Evolutionary conservation across 139 green algal species (phyloP).

Genomic region (Limnomonas spitsbergensis): DNA sequence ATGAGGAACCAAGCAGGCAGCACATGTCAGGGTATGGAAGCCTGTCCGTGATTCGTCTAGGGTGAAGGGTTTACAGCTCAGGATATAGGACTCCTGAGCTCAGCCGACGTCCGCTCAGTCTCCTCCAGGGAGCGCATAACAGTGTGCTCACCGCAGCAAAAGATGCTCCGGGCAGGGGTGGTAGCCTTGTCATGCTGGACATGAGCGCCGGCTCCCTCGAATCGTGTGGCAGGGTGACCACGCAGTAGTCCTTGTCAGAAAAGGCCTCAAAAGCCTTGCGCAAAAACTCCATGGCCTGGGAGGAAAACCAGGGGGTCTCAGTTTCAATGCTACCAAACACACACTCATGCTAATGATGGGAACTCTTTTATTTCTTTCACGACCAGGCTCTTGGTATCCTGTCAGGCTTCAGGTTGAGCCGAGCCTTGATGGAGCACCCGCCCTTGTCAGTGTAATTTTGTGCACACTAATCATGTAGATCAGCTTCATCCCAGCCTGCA

Average conservation of each 20-base stretch:
- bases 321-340: too few species aligned
- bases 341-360: neutral
- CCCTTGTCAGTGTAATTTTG: too few species aligned
- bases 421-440: neutral
- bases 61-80: too few species aligned
- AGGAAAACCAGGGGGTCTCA: too few species aligned
- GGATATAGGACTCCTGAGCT: too few species aligned
- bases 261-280: slow-evolving; percentile 40
- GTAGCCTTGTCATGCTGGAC: slow-evolving; percentile 36
- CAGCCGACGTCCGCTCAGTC: too few species aligned
- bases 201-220: slow-evolving; percentile 40
- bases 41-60: too few species aligned
- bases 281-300: slow-evolving; percentile 29
- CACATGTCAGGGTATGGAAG: too few species aligned
- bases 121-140: too few species aligned
- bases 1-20: too few species aligned
- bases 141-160: slow-evolving; percentile 51
- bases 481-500: too few species aligned
- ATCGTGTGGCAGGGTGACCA: slow-evolving; percentile 57
- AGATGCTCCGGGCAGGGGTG: slow-evolving; percentile 24
- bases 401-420: neutral
- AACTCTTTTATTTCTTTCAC: neutral
- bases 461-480: too few species aligned
- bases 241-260: slow-evolving; percentile 41
- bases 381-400: neutral